phyloP scores from a whole-genome alignment of 2,329 filamentous ascomycete species.

The Cladosporium austrohemisphaericum region DNA sequence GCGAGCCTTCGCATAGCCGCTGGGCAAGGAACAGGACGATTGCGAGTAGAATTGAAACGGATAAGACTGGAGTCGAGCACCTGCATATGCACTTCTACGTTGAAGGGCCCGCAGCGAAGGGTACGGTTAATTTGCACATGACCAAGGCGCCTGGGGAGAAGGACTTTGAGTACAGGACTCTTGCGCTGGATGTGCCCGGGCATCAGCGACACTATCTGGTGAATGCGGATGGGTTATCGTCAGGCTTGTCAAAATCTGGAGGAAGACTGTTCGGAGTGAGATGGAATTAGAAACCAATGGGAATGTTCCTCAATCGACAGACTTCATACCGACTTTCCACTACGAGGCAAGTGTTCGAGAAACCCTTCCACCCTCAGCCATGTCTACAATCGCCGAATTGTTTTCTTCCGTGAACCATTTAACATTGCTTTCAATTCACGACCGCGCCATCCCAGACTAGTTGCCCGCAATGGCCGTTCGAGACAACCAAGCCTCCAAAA shows the following conservation, averaged over 20 bases:
- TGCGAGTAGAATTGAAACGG: slow-evolving; percentile 55
- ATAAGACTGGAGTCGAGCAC: slow-evolving; percentile 73
- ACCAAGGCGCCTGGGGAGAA: slow-evolving; percentile 60
- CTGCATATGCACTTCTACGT: slow-evolving; percentile 83
- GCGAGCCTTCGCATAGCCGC: slow-evolving; percentile 75
- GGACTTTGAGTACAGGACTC: slow-evolving; percentile 73
- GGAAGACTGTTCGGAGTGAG: slow-evolving; percentile 60
- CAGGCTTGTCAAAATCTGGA: slow-evolving; percentile 31
- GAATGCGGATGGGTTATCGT: slow-evolving; percentile 52
- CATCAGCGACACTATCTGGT: slow-evolving; percentile 61
- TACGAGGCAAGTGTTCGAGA: too few relatives aligned
- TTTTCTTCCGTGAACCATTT: too few relatives aligned
- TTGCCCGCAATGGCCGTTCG: too few relatives aligned
- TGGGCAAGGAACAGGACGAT: slow-evolving; percentile 66
- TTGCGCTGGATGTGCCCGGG: slow-evolving; percentile 76
- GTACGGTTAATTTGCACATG: slow-evolving; percentile 75
- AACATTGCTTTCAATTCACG: too few relatives aligned
- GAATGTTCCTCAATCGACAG: background rate
- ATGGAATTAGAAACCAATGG: slow-evolving; percentile 41
- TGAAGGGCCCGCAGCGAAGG: slow-evolving; percentile 70
- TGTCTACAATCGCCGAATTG: too few relatives aligned
- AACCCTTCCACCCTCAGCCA: too few relatives aligned
- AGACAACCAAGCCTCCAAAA: too few relatives aligned
- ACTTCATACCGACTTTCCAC: too few relatives aligned
- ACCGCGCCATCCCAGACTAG: too few relatives aligned